Evolutionary conservation across 257 asterid species (phyloP).

Genomic region (Fraxinus anomala): DNA sequence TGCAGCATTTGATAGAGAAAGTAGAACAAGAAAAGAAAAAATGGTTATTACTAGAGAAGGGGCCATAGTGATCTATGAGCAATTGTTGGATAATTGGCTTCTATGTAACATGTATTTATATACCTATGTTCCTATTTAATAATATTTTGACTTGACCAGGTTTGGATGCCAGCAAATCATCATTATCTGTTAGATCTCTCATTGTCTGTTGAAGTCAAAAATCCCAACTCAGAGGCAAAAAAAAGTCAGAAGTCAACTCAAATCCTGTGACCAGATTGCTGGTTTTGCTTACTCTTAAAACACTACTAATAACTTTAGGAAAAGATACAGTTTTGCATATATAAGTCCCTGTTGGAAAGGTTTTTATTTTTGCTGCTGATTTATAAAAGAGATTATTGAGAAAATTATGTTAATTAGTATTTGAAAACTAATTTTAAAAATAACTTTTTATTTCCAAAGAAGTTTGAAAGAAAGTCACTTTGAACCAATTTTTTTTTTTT

Average conservation of each 20-base stretch:
- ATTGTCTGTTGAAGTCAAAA: conserved; percentile 36
- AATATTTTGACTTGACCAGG: conserved; percentile 8
- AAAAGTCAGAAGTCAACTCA: conserved; percentile 8
- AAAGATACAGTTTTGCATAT: no score
- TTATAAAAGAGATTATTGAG: no score
- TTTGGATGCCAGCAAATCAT: conserved; percentile 30
- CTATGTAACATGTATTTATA: neutral
- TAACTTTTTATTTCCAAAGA: no score
- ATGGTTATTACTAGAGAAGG: conserved; percentile 25
- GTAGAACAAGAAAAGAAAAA: conserved; percentile 7
- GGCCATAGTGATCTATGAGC: conserved; percentile 32
- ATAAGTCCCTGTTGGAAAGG: no score
- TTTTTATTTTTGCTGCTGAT: no score
- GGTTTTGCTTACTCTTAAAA: neutral
- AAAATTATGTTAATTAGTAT: no score
- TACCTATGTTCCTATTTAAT: neutral
- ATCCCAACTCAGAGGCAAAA: conserved; percentile 7
- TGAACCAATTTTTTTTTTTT: no score
- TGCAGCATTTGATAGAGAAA: conserved; percentile 32
- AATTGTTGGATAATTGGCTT: neutral
- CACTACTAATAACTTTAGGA: neutral
- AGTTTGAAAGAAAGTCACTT: no score
- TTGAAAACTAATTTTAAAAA: no score
- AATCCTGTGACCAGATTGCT: neutral
- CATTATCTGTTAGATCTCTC: conserved; percentile 27